phyloP scores from a whole-genome alignment of 139 green algal species.

The Tetratostichococcus sp. region DNA sequence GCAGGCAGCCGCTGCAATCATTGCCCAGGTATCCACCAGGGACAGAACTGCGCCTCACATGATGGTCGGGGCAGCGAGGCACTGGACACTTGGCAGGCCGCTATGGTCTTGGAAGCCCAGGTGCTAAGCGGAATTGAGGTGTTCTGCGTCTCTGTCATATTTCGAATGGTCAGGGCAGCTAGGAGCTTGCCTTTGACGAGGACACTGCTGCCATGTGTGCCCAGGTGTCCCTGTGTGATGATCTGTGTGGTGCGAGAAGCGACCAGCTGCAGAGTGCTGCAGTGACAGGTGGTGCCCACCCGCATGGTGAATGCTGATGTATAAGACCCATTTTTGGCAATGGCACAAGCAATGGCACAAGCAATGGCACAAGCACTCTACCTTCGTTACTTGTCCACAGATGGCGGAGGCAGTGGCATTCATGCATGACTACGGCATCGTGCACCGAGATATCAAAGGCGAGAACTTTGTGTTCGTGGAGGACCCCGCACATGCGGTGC shows the following conservation, averaged over 20 bases:
- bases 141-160: too few relatives aligned
- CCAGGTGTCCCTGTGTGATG: too few relatives aligned
- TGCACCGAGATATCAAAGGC: slow-evolving; percentile 58
- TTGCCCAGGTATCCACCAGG: slow-evolving; percentile 25
- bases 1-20: slow-evolving; percentile 35
- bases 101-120: too few relatives aligned
- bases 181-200: slow-evolving; percentile 37
- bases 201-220: slow-evolving; percentile 34
- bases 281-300: too few relatives aligned
- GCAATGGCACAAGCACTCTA: too few relatives aligned
- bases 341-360: too few relatives aligned
- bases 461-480: slow-evolving; percentile 51
- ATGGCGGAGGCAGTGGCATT: slow-evolving; percentile 27
- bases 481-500: slow-evolving; percentile 6
- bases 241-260: too few relatives aligned
- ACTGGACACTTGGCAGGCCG: slow-evolving; percentile 41
- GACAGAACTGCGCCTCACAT: too few relatives aligned
- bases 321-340: too few relatives aligned
- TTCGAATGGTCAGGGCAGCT: too few relatives aligned
- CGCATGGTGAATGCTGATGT: too few relatives aligned
- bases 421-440: slow-evolving; percentile 34
- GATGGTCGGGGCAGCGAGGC: slow-evolving; percentile 11
- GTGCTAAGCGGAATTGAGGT: slow-evolving; percentile 5
- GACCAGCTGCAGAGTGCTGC: too few relatives aligned
- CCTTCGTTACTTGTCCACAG: slow-evolving; percentile 3